phyloP scores from a whole-genome alignment of 192 early-diverging fungal species.

The Podila epicladia region DNA sequence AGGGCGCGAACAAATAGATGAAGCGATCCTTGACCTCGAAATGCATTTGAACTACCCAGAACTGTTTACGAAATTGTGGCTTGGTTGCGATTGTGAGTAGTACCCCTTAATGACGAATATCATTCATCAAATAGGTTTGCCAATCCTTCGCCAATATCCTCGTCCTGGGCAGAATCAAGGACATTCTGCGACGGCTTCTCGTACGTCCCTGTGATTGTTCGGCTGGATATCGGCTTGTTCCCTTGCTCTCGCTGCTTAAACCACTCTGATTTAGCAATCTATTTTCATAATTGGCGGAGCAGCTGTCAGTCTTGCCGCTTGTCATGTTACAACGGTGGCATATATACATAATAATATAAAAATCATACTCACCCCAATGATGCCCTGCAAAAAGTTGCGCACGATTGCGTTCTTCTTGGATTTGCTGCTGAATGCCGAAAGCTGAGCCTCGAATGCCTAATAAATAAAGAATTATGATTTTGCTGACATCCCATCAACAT shows the following conservation, averaged over 20 bases:
- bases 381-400: slow-evolving; percentile 42
- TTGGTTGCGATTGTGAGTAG: too few relatives aligned
- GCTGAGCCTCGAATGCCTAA: slow-evolving; percentile 32
- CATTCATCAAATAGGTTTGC: slow-evolving; percentile 34
- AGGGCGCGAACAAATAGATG: too few relatives aligned
- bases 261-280: slow-evolving; percentile 51
- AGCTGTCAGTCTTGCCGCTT: too few relatives aligned
- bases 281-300: background rate
- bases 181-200: slow-evolving; percentile 30
- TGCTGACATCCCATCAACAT: background rate
- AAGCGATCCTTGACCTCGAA: too few relatives aligned
- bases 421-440: slow-evolving; percentile 12
- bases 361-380: slow-evolving; percentile 37
- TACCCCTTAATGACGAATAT: background rate
- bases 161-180: slow-evolving; percentile 29
- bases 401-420: slow-evolving; percentile 42
- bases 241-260: slow-evolving; percentile 40
- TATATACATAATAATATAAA: too few relatives aligned
- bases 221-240: slow-evolving; percentile 5
- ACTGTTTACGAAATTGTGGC: slow-evolving; percentile 8
- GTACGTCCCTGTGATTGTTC: slow-evolving; percentile 32
- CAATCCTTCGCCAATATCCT: slow-evolving; percentile 39
- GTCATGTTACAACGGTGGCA: too few relatives aligned
- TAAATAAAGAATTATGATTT: background rate
- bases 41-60: too few relatives aligned